These are phyloP conservation scores for Leccinum angustisporum DNA, from an alignment of 1,284 basidiomycete genomes.

Conservation along the genomic window DNA sequence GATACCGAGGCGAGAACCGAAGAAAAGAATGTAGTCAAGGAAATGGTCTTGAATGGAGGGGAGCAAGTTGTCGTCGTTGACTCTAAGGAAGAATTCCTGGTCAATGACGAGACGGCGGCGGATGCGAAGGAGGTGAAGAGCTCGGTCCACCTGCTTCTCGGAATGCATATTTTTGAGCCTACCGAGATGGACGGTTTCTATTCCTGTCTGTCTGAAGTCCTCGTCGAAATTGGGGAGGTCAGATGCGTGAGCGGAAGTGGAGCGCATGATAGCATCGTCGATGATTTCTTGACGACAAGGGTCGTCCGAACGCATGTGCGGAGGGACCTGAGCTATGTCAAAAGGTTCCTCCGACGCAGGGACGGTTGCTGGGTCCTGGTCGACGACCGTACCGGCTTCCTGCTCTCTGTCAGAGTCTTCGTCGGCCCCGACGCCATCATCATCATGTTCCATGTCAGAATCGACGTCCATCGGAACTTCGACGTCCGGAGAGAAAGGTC, in stretches of 20 bases:
- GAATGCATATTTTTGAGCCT: neutral
- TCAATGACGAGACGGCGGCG: neutral
- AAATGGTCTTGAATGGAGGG: conserved; percentile 2
- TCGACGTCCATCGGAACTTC: too few relatives aligned
- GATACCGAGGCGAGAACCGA: neutral
- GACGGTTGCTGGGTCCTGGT: neutral
- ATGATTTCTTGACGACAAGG: neutral
- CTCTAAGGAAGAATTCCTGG: neutral
- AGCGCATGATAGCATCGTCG: neutral
- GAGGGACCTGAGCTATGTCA: neutral
- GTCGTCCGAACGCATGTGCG: neutral
- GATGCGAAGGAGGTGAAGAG: neutral
- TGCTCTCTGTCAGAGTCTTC: too few relatives aligned
- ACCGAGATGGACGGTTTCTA: neutral
- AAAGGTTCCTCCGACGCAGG: neutral
- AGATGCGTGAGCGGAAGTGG: neutral
- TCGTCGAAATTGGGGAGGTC: neutral
- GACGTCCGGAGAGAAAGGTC: too few relatives aligned
- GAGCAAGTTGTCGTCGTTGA: neutral
- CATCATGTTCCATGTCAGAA: too few relatives aligned
- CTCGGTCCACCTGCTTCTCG: neutral
- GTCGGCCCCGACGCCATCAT: too few relatives aligned
- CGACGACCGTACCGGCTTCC: too few relatives aligned
- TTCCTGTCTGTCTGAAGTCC: neutral
- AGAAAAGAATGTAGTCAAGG: conserved; percentile 7